Conservation (phyloP, 345 rosid species). For the Euphorbia lathyris region DNA sequence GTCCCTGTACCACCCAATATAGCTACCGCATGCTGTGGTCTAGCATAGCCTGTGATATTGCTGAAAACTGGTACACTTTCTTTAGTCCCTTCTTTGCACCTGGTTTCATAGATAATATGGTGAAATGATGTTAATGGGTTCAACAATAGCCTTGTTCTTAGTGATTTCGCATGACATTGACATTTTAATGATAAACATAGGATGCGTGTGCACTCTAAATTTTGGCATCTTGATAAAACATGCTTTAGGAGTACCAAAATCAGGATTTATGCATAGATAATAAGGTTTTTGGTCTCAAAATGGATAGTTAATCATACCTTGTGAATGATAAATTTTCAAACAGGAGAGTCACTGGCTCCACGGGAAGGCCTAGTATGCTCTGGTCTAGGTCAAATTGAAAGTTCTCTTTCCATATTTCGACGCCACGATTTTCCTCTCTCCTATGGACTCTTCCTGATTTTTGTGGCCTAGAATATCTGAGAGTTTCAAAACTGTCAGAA, state of each 20-base stretch:
- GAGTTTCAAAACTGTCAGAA: not conserved
- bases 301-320: conserved; percentile 18
- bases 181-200: not conserved
- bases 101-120: conserved; percentile 11
- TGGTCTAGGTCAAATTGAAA: conserved; percentile 16
- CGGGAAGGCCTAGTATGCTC: conserved; percentile 23
- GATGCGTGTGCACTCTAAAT: not conserved
- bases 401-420: conserved; percentile 18
- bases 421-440: conserved; percentile 4
- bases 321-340: conserved; percentile 31
- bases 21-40: conserved; percentile 25
- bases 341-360: conserved; percentile 27
- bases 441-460: conserved; percentile 2
- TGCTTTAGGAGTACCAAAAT: not conserved
- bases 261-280: not conserved
- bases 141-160: not conserved
- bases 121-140: not conserved
- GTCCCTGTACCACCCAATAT: conserved; percentile 27
- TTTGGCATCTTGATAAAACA: not conserved
- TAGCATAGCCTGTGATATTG: conserved; percentile 26
- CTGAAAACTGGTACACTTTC: conserved; percentile 23
- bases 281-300: conserved; percentile 1
- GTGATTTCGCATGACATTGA: not conserved
- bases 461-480: conserved; percentile 3
- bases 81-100: conserved; percentile 13